phyloP scores from a whole-genome alignment of 371 early-diverging fungal genomes.

The Actinomortierella wolfii region DNA sequence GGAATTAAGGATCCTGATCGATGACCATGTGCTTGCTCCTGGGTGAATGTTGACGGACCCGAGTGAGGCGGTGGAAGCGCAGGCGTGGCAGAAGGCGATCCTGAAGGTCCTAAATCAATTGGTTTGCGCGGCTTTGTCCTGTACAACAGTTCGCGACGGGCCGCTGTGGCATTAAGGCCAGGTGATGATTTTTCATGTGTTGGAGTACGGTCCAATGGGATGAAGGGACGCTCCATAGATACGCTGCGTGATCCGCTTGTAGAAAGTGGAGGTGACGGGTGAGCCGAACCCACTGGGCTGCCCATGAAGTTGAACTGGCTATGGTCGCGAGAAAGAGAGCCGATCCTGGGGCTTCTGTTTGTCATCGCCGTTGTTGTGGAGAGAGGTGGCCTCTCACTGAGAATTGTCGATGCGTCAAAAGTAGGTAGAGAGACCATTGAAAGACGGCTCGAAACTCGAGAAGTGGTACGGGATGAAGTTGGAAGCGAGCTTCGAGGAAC shows the following conservation, averaged over 20 bases:
- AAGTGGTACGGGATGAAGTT: constrained; percentile 14
- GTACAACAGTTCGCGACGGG: too few relatives aligned
- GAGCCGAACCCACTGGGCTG: too few relatives aligned
- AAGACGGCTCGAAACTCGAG: constrained; percentile 31
- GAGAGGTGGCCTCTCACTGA: too few relatives aligned
- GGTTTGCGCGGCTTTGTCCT: too few relatives aligned
- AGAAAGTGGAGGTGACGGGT: too few relatives aligned
- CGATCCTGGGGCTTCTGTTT: too few relatives aligned
- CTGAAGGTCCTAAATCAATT: background rate
- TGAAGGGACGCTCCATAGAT: constrained; percentile 15
- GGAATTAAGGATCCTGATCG: background rate
- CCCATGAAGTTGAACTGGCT: too few relatives aligned
- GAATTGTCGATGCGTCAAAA: constrained; percentile 23
- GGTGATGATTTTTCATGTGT: constrained; percentile 19
- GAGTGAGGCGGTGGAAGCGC: background rate
- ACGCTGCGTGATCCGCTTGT: too few relatives aligned
- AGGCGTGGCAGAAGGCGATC: background rate
- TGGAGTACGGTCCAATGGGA: constrained; percentile 36
- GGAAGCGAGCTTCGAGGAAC: constrained; percentile 27
- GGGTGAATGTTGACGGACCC: background rate
- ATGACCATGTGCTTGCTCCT: background rate
- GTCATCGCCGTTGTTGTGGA: too few relatives aligned
- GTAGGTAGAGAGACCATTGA: constrained; percentile 38
- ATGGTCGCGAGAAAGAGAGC: too few relatives aligned
- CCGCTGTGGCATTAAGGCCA: too few relatives aligned